A percentile compares a stretch with the other conserved stretches of the same genome.
Evolutionary conservation across 2,329 filamentous ascomycete genomes (phyloP).

Genomic region (Nemania diffusa): DNA sequence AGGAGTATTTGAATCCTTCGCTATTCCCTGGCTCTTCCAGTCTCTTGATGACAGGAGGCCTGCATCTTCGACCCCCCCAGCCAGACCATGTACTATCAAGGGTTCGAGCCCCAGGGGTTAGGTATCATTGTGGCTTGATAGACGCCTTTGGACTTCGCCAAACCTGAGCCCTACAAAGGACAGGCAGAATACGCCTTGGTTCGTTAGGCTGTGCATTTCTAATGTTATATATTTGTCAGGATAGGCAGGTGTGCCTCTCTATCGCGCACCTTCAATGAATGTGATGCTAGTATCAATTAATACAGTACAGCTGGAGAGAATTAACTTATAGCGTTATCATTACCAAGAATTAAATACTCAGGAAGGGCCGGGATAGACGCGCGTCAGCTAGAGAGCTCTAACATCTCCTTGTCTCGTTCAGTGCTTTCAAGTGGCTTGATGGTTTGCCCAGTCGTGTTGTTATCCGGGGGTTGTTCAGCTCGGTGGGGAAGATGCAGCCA

Average conservation of each 20-base stretch:
- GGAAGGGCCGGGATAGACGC: background rate
- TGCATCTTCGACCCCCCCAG: background rate
- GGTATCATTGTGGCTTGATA: background rate
- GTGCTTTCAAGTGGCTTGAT: background rate
- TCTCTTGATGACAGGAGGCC: background rate
- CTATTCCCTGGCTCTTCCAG: background rate
- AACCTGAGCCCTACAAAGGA: background rate
- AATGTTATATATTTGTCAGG: background rate
- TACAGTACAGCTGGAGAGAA: background rate
- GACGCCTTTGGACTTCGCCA: no score
- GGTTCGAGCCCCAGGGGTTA: background rate
- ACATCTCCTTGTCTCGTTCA: background rate
- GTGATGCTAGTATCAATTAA: background rate
- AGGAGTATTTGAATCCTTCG: background rate
- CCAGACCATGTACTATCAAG: background rate
- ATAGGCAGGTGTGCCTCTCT: background rate
- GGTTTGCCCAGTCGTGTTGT: background rate
- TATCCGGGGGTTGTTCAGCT: slow-evolving; percentile 8
- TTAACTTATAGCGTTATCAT: background rate
- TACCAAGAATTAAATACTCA: background rate
- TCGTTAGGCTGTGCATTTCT: background rate
- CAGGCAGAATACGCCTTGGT: background rate
- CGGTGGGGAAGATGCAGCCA: background rate
- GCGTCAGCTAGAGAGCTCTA: background rate
- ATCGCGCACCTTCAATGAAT: background rate